Base-by-base conservation (phyloP, 2,329 filamentous ascomycete species). In the Neofusicoccum sp. region DNA sequence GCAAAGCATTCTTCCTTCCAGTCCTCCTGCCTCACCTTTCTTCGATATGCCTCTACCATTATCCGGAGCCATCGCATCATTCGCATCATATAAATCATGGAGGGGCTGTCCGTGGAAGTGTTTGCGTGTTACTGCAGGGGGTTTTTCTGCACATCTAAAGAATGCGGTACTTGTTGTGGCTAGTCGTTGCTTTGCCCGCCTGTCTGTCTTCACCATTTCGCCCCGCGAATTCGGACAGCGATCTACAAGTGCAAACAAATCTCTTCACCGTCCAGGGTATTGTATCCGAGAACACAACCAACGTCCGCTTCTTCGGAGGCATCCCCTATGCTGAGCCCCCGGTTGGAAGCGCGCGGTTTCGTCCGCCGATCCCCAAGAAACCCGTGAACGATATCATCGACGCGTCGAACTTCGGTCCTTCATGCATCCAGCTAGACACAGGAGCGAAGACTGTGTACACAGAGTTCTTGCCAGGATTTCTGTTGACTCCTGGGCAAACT, bases 401-500 rank as follows among this genome's bases (percentile, higher is more conserved):
- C 33, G 67, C 62, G 12, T 64, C 67, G 3, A 66, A 64, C 63
- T 70, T 68, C 63, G 69, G 69, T 2, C 66, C 66, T 22, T 69
- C 69, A 14, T 70, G 67, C 33, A 69, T 69, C 11, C 68, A 68
- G 52, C 65, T 65, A 41, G 67, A 62, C 47, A 67, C 61, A 50
- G 69, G 69, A n/a, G 29, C 60, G 14, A 59, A 63, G 37, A 68
- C 69, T 8, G 67, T 68, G 31, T 70, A 70, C 39, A 66, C 67
- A 3, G 66, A 70, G 52, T 67, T 66, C 56, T 61, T 70, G 12
- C 54, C 61, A n/a, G 69, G 69, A 16, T 70, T 68, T 34, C 64
- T 70, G 6, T 62, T 70, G 12, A 63, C 66, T 5, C 67, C 69
- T 9, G 69, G 67, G 3, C 66, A 68, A 29, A 9, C 49, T 28